Evolutionary conservation across 768 basidiomycete genomes (phyloP).

Genomic region (Amanita jacksonii): DNA sequence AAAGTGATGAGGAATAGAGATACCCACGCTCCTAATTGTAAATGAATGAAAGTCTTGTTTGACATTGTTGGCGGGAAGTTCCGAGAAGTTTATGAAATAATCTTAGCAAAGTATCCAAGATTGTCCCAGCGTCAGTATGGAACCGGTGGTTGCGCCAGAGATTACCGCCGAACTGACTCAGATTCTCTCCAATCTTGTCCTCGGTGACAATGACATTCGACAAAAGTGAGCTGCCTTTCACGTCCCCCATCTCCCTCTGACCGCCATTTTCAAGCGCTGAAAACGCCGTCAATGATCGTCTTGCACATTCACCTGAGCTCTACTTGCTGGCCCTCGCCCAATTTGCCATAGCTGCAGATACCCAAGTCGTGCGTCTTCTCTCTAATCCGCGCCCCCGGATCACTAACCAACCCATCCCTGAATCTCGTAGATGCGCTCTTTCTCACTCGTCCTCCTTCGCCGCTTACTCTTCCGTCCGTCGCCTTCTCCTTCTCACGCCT

Average conservation of each 20-base stretch:
- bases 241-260: not conserved
- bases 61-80: not conserved
- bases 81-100: not conserved
- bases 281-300: conserved; percentile 70
- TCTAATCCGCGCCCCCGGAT: conserved; percentile 6
- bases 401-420: conserved; percentile 60
- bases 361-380: conserved; percentile 43
- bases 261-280: conserved; percentile 43
- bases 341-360: conserved; percentile 68
- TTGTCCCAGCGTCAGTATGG: conserved; percentile 23
- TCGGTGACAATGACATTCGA: conserved; percentile 78
- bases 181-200: conserved; percentile 75
- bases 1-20: not conserved
- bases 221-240: conserved; percentile 37
- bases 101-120: not conserved
- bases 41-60: not conserved
- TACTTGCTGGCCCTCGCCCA: conserved; percentile 74
- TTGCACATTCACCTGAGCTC: conserved; percentile 68
- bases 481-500: conserved; percentile 16
- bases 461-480: conserved; percentile 65
- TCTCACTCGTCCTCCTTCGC: conserved; percentile 73
- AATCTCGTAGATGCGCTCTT: conserved; percentile 65
- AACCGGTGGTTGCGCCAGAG: conserved; percentile 50
- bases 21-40: not conserved
- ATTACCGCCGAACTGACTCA: conserved; percentile 72